A percentile compares a stretch with the other conserved stretches of the same genome.
phyloP scores from a whole-genome alignment of 768 basidiomycete species.

The Suillus variegatus region DNA sequence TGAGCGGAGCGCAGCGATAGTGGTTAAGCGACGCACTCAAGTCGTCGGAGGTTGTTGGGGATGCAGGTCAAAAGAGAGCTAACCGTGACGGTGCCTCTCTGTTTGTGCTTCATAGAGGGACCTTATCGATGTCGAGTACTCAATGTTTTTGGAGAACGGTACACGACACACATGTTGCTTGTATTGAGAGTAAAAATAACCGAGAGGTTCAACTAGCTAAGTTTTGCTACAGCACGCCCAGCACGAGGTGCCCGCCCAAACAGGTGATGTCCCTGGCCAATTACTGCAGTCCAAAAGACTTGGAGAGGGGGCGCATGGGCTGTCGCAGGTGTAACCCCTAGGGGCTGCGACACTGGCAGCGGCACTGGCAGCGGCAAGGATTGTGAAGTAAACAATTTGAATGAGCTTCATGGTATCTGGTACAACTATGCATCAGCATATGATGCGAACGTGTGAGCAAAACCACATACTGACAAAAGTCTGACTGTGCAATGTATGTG shows the following conservation, averaged over 20 bases:
- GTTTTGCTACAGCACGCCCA: too few relatives aligned
- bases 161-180: background rate
- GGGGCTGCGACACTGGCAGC: too few relatives aligned
- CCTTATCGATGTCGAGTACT: background rate
- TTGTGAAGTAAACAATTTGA: background rate
- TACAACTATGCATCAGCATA: background rate
- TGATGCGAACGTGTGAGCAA: background rate
- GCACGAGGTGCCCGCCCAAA: too few relatives aligned
- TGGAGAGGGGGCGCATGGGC: too few relatives aligned
- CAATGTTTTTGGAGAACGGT: background rate
- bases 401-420: background rate
- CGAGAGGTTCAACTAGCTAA: background rate
- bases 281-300: background rate
- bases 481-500: background rate
- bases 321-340: too few relatives aligned
- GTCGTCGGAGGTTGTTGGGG: too few relatives aligned
- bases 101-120: too few relatives aligned
- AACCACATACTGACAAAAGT: background rate
- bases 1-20: too few relatives aligned
- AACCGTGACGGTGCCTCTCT: too few relatives aligned
- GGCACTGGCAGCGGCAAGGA: slow-evolving; percentile 31
- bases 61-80: too few relatives aligned
- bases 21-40: too few relatives aligned
- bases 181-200: background rate
- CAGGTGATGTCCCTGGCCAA: too few relatives aligned